Evolutionary conservation across 345 rosid species (phyloP).

Genomic region (Salix suchowensis): DNA sequence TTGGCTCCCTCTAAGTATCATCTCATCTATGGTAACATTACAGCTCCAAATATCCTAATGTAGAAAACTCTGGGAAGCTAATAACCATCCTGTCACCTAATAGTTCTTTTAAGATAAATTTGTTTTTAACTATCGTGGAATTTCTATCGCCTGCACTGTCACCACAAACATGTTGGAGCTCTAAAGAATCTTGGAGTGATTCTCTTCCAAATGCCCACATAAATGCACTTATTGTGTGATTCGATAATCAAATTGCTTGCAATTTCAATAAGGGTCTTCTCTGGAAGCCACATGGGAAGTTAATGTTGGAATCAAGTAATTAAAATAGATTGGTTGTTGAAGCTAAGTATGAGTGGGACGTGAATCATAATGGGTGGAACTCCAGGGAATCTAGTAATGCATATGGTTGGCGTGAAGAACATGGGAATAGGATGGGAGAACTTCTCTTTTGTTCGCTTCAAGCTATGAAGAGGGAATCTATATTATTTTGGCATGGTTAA

Average conservation of each 20-base stretch:
- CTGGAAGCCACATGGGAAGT: neutral
- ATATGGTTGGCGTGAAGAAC: no score
- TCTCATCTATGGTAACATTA: neutral
- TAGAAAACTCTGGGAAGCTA: neutral
- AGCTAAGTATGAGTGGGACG: neutral
- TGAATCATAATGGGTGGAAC: neutral
- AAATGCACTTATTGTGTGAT: neutral
- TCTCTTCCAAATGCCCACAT: neutral
- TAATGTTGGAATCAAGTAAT: neutral
- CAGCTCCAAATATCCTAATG: no score
- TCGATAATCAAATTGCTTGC: neutral
- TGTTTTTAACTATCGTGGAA: no score
- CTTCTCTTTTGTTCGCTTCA: neutral
- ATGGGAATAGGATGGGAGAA: neutral
- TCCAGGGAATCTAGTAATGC: neutral
- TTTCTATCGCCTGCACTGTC: neutral
- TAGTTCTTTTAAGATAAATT: neutral
- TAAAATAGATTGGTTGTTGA: neutral
- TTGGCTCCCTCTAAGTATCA: neutral
- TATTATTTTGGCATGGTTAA: neutral
- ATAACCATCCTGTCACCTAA: neutral
- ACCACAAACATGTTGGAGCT: neutral
- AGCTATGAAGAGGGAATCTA: neutral
- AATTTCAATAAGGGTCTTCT: neutral
- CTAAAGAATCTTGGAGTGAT: neutral